A percentile compares a stretch with the other conserved stretches of the same genome.
phyloP scores from a whole-genome alignment of 1,284 basidiomycete species.

The Papiliotrema terrestris region DNA sequence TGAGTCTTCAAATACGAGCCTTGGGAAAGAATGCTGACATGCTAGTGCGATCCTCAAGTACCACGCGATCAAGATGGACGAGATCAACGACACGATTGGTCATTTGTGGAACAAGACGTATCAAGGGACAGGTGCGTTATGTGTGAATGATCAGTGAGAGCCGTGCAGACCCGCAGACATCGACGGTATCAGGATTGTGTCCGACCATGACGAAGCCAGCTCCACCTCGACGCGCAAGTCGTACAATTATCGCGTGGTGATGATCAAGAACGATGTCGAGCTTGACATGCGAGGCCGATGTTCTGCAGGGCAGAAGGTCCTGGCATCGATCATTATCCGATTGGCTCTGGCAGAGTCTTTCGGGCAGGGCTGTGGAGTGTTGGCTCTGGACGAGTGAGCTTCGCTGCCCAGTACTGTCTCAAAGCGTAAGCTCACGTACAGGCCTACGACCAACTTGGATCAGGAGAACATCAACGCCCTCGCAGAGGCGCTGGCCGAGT shows the following conservation, averaged over 20 bases:
- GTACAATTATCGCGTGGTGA: conserved; percentile 99
- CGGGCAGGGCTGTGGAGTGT: conserved; percentile 93
- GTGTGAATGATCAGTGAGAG: not conserved
- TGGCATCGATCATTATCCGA: conserved; percentile 98
- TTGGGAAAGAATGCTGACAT: conserved; percentile 35
- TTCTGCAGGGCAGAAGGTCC: conserved; percentile 96
- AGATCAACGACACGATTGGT: conserved; percentile 96
- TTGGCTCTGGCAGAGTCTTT: conserved; percentile 98
- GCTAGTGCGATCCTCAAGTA: conserved; percentile 90
- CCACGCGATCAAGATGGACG: conserved; percentile 98
- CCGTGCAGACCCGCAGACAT: conserved; percentile 63
- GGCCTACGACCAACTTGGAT: conserved; percentile 93
- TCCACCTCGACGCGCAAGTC: conserved; percentile 69
- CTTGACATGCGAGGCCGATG: conserved; percentile 99
- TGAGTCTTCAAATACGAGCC: conserved; percentile 47
- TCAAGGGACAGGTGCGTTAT: conserved; percentile 80
- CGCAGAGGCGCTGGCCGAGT: conserved; percentile 88
- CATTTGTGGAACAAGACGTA: conserved; percentile 99
- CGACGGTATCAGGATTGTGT: conserved; percentile 92
- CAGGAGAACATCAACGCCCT: conserved; percentile 94
- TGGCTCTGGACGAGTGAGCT: conserved; percentile 80
- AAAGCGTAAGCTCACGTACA: conserved; percentile 14
- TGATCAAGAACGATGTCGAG: conserved; percentile 98
- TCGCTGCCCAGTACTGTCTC: too few relatives aligned
- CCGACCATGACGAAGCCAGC: conserved; percentile 77